phyloP scores from a whole-genome alignment of 2,329 filamentous ascomycete genomes.

The Colletotrichum sp. region DNA sequence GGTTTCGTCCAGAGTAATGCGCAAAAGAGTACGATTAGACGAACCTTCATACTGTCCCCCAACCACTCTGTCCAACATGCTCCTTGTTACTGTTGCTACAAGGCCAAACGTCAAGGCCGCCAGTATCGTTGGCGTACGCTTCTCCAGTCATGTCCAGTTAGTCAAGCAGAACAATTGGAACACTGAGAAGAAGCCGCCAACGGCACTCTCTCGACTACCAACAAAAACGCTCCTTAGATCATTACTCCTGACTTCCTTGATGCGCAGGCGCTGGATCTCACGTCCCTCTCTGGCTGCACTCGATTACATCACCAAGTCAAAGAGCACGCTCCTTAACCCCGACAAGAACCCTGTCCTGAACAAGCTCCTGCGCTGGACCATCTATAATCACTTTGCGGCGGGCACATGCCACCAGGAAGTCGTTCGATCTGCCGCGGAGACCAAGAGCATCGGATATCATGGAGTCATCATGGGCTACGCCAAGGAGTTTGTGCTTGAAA shows the following conservation, averaged over 20 bases:
- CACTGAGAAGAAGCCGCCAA: background rate
- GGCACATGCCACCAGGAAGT: slow-evolving; percentile 78
- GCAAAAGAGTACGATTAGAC: background rate
- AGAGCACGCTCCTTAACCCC: slow-evolving; percentile 60
- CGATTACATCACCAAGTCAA: slow-evolving; percentile 5
- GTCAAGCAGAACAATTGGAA: background rate
- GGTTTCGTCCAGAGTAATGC: background rate
- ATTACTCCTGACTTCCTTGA: background rate
- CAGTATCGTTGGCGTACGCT: background rate
- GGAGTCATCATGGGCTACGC: slow-evolving; percentile 89
- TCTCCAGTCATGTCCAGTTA: background rate
- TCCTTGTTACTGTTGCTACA: background rate
- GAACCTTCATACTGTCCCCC: background rate
- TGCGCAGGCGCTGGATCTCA: background rate
- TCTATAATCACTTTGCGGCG: slow-evolving; percentile 91
- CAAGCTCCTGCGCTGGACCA: slow-evolving; percentile 77
- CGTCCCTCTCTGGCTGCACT: background rate
- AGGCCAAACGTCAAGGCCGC: background rate
- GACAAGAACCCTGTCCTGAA: slow-evolving; percentile 77
- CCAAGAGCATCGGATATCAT: slow-evolving; percentile 79
- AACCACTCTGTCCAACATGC: background rate
- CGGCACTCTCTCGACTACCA: background rate
- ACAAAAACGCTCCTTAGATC: background rate
- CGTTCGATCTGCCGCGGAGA: slow-evolving; percentile 62
- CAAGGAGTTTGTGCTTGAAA: slow-evolving; percentile 73